Evolutionary conservation across 2,329 filamentous ascomycete species (phyloP).

Genomic region (Diplodia mutila): DNA sequence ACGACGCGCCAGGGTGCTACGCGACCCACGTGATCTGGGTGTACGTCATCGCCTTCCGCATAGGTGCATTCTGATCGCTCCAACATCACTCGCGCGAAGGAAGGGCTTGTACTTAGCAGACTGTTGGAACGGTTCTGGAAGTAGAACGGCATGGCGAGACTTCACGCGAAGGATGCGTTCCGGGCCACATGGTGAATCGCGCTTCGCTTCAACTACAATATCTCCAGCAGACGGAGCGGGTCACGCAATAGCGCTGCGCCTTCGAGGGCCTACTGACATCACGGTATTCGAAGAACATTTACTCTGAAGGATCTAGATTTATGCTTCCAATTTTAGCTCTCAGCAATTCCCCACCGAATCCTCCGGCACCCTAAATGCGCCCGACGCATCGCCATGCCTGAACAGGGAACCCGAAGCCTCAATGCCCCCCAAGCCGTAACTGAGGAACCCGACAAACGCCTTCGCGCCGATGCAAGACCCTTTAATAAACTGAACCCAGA

Average conservation of each 20-base stretch:
- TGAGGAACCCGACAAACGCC: slow-evolving; percentile 16
- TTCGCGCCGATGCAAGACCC: slow-evolving; percentile 24
- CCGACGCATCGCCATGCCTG: slow-evolving; percentile 1
- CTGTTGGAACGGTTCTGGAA: neutral
- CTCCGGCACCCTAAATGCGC: slow-evolving; percentile 13
- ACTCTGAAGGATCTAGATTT: slow-evolving; percentile 24
- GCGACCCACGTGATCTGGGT: neutral
- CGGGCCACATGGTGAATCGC: neutral
- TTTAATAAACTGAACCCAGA: neutral
- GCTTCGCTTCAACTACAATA: neutral
- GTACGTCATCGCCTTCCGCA: neutral
- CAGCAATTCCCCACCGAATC: slow-evolving; percentile 9
- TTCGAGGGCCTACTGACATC: neutral
- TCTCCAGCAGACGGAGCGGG: neutral
- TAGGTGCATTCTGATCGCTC: neutral
- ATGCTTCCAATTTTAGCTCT: slow-evolving; percentile 23
- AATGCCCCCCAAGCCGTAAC: neutral
- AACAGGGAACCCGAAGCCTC: slow-evolving; percentile 3
- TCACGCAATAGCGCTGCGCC: neutral
- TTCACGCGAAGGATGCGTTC: neutral
- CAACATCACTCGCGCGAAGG: neutral
- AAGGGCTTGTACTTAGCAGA: neutral
- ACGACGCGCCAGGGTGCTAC: slow-evolving; percentile 3
- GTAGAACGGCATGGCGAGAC: neutral
- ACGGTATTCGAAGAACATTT: neutral